phyloP scores from a whole-genome alignment of 1,284 basidiomycete species.

The Cryptococcus sp. region DNA sequence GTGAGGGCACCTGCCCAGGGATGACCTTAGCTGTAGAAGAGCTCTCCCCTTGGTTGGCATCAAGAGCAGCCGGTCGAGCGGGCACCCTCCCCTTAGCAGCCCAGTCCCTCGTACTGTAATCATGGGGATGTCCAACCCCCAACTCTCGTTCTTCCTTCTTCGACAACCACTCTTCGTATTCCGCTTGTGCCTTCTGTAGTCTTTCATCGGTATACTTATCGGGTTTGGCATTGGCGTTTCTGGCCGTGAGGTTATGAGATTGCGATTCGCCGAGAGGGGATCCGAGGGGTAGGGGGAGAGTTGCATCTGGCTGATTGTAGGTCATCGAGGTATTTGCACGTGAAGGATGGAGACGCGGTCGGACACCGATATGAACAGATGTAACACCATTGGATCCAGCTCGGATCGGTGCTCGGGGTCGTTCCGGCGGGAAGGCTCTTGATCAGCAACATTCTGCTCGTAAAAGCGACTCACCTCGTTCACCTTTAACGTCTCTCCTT shows the following conservation, averaged over 20 bases:
- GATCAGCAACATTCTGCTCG: neutral
- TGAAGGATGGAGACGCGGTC: slow-evolving; percentile 33
- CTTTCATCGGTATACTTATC: slow-evolving; percentile 8
- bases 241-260: neutral
- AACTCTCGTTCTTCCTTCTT: slow-evolving; percentile 28
- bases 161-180: slow-evolving; percentile 33
- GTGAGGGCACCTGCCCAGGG: neutral
- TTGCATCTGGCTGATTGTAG: slow-evolving; percentile 29
- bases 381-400: slow-evolving; percentile 31
- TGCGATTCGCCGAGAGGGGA: slow-evolving; percentile 9
- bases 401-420: slow-evolving; percentile 28
- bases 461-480: slow-evolving; percentile 23
- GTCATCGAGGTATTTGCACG: slow-evolving; percentile 19
- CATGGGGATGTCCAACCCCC: slow-evolving; percentile 17
- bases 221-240: slow-evolving; percentile 8
- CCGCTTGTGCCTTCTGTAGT: slow-evolving; percentile 23
- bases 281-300: slow-evolving; percentile 20
- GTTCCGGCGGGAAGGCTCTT: slow-evolving; percentile 29
- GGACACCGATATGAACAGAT: slow-evolving; percentile 34
- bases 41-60: neutral
- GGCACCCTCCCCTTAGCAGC: slow-evolving; percentile 17
- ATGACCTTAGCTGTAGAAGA: neutral
- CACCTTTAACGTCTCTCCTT: slow-evolving; percentile 20
- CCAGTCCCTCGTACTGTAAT: slow-evolving; percentile 24
- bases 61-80: slow-evolving; percentile 13